Percentiles rank a stretch among this genome's conserved stretches.
These are phyloP conservation scores for Hippophae rhamnoides DNA, from an alignment of 306 rosid species.

Conservation along the genomic window DNA sequence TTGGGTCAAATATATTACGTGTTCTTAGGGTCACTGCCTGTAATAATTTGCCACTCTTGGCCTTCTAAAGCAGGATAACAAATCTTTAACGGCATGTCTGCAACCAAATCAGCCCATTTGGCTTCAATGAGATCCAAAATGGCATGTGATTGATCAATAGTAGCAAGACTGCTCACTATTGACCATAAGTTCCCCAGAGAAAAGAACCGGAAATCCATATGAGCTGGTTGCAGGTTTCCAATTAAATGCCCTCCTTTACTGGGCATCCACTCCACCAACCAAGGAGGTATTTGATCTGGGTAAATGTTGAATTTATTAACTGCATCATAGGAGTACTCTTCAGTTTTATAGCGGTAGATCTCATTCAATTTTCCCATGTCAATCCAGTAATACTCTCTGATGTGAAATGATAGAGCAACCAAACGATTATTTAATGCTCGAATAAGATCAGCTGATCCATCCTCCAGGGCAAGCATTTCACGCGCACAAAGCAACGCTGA, in stretches of 20 bases:
- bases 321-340: slow-evolving; percentile 82
- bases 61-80: slow-evolving; percentile 89
- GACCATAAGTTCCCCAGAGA: slow-evolving; percentile 86
- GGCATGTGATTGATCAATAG: slow-evolving; percentile 60
- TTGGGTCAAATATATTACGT: slow-evolving; percentile 36
- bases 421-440: slow-evolving; percentile 74
- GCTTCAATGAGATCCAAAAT: slow-evolving; percentile 78
- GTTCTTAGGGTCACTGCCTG: slow-evolving; percentile 86
- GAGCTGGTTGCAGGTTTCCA: slow-evolving; percentile 94
- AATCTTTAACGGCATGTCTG: slow-evolving; percentile 82
- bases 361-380: slow-evolving; percentile 66
- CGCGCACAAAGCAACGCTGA: slow-evolving; percentile 75
- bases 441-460: slow-evolving; percentile 67
- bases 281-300: slow-evolving; percentile 72
- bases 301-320: slow-evolving; percentile 83
- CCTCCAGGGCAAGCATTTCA: slow-evolving; percentile 79
- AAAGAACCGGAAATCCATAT: slow-evolving; percentile 88
- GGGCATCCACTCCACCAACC: slow-evolving; percentile 92
- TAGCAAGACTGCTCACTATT: slow-evolving; percentile 49
- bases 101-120: slow-evolving; percentile 76
- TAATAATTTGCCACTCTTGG: slow-evolving; percentile 81
- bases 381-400: slow-evolving; percentile 81
- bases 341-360: slow-evolving; percentile 80
- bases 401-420: slow-evolving; percentile 76
- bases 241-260: slow-evolving; percentile 67